Conservation (phyloP, 441 rosid genomes). For the Bocquillonia castaneifolia region DNA sequence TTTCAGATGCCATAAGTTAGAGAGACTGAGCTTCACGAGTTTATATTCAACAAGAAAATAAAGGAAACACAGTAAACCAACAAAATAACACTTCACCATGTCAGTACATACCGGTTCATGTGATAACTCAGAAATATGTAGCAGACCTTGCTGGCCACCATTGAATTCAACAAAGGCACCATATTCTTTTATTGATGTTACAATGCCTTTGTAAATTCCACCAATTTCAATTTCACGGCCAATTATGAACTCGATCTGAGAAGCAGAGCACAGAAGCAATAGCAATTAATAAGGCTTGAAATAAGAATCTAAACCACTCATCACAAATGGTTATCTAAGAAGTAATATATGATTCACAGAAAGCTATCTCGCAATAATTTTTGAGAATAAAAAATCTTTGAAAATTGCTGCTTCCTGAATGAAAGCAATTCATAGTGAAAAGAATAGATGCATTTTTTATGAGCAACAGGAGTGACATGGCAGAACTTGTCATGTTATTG, state of each 20-base stretch:
- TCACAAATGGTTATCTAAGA: not conserved
- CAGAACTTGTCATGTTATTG: not conserved
- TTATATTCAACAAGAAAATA: not conserved
- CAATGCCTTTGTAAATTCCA: slow-evolving; percentile 79
- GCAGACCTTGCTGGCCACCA: slow-evolving; percentile 94
- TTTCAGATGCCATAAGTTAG: not conserved
- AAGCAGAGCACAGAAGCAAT: slow-evolving; percentile 19
- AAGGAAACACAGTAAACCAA: not conserved
- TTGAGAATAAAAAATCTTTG: not conserved
- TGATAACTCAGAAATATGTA: slow-evolving; percentile 91
- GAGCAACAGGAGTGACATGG: not conserved
- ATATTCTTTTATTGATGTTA: slow-evolving; percentile 85
- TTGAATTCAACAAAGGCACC: slow-evolving; percentile 96
- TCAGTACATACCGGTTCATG: slow-evolving; percentile 65
- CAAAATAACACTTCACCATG: not conserved
- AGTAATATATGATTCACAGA: not conserved
- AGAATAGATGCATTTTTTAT: not conserved
- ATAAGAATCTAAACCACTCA: slow-evolving; percentile 4
- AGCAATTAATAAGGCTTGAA: slow-evolving; percentile 7
- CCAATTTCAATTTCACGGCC: slow-evolving; percentile 92
- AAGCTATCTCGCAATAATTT: not conserved
- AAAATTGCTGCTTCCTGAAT: not conserved
- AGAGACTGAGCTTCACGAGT: not conserved
- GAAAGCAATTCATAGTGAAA: not conserved
- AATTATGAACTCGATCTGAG: slow-evolving; percentile 68